Conservation (phyloP, 495 filamentous ascomycete genomes). For the Aspergillus campestris region DNA sequence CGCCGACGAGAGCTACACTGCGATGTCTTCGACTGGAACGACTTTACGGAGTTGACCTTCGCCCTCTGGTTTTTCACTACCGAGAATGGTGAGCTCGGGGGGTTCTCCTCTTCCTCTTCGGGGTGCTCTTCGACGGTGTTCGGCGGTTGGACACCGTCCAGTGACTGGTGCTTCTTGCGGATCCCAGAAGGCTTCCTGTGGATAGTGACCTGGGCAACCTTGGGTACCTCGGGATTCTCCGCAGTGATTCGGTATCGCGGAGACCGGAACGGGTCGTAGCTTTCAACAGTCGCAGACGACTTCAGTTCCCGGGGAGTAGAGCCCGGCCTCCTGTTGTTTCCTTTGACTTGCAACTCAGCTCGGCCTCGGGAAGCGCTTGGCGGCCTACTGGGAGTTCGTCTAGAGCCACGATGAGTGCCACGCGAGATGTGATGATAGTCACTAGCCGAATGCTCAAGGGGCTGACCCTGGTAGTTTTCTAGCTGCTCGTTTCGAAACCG, state of each 20-base stretch:
- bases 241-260: conserved; percentile 42
- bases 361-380: conserved; percentile 42
- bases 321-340: conserved; percentile 9
- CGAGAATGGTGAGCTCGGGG: conserved; percentile 24
- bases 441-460: conserved; percentile 69
- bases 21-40: conserved; percentile 29
- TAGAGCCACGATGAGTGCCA: conserved; percentile 38
- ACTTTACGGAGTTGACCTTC: conserved; percentile 30
- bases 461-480: conserved; percentile 69
- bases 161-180: neutral
- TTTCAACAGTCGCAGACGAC: conserved; percentile 38
- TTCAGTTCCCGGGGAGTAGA: conserved; percentile 45
- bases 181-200: conserved; percentile 37
- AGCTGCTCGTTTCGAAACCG: conserved; percentile 73
- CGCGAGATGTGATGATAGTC: conserved; percentile 76
- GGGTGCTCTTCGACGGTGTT: conserved; percentile 20
- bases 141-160: conserved; percentile 10
- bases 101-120: conserved; percentile 8
- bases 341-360: conserved; percentile 63
- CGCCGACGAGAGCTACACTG: conserved; percentile 52
- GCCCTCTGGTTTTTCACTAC: conserved; percentile 28
- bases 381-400: conserved; percentile 19
- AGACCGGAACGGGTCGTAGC: conserved; percentile 80
- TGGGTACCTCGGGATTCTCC: conserved; percentile 35
- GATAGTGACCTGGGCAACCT: conserved; percentile 57